phyloP scores from a whole-genome alignment of 2,329 filamentous ascomycete species.

The Elsinoe fawcettii region DNA sequence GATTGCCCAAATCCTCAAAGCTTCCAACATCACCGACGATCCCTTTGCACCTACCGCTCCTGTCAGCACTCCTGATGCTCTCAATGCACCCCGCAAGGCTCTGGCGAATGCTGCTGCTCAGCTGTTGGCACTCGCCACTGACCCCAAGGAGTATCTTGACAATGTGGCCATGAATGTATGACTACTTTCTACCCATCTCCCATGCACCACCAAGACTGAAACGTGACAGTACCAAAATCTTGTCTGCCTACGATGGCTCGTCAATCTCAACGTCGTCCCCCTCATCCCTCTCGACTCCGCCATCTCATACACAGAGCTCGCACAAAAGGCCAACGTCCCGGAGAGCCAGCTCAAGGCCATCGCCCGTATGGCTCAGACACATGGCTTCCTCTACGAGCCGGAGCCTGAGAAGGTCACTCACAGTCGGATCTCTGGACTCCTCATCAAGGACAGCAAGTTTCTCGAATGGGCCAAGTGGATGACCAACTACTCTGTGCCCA shows the following conservation, averaged over 20 bases:
- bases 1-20: conserved; percentile 5
- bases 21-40: conserved; percentile 6
- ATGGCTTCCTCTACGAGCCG: conserved; percentile 20
- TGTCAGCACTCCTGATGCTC: conserved; percentile 2
- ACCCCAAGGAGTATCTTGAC: conserved; percentile 20
- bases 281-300: conserved; percentile 17
- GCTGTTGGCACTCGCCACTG: conserved; percentile 19
- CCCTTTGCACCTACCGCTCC: conserved; percentile 1
- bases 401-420: conserved; percentile 18
- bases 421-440: conserved; percentile 17
- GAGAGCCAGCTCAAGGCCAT: conserved; percentile 20
- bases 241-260: conserved; percentile 21
- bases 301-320: conserved; percentile 13
- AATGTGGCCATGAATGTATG: conserved; percentile 20
- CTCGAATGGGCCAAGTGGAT: conserved; percentile 20
- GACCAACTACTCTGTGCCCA: conserved; percentile 20
- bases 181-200: neutral
- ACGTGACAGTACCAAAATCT: conserved; percentile 19
- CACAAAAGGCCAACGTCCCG: conserved; percentile 15
- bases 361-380: conserved; percentile 21
- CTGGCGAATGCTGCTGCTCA: conserved; percentile 20
- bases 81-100: conserved; percentile 13
- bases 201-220: neutral
- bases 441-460: conserved; percentile 18
- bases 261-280: conserved; percentile 18